These are phyloP conservation scores for Solanum peruvianum DNA, from an alignment of 257 asterid genomes.

Conservation along the genomic window DNA sequence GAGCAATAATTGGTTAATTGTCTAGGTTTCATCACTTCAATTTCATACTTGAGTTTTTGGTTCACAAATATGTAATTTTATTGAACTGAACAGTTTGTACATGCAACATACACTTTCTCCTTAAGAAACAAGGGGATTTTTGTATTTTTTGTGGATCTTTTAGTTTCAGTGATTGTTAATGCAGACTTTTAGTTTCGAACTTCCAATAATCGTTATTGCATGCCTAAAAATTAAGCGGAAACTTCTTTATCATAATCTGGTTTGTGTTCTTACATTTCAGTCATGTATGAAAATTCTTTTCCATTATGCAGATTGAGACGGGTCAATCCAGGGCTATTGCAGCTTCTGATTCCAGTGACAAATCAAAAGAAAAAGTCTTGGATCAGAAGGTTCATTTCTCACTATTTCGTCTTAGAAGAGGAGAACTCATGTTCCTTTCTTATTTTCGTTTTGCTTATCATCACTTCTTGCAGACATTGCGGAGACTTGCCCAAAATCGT, in stretches of 20 bases:
- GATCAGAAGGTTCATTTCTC: slow-evolving; percentile 60
- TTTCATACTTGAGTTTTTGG: background rate
- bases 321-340: slow-evolving; percentile 39
- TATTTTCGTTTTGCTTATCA: slow-evolving; percentile 3
- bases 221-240: background rate
- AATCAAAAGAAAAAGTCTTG: slow-evolving; percentile 50
- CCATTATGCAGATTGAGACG: slow-evolving; percentile 47
- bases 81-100: background rate
- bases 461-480: slow-evolving; percentile 41
- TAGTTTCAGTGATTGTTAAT: background rate
- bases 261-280: background rate
- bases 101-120: background rate
- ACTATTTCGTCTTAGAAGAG: background rate
- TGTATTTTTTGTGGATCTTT: background rate
- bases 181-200: background rate
- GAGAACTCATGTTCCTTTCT: background rate
- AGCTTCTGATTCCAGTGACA: slow-evolving; percentile 63
- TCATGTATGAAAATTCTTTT: slow-evolving; percentile 6
- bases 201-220: background rate
- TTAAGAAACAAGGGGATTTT: background rate
- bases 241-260: background rate
- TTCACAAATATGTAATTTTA: background rate
- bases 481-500: slow-evolving; percentile 93
- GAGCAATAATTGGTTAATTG: background rate
- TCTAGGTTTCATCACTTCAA: background rate